Conservation (phyloP, 805 yeast genomes). For the Teunomyces lycoperdinae region DNA sequence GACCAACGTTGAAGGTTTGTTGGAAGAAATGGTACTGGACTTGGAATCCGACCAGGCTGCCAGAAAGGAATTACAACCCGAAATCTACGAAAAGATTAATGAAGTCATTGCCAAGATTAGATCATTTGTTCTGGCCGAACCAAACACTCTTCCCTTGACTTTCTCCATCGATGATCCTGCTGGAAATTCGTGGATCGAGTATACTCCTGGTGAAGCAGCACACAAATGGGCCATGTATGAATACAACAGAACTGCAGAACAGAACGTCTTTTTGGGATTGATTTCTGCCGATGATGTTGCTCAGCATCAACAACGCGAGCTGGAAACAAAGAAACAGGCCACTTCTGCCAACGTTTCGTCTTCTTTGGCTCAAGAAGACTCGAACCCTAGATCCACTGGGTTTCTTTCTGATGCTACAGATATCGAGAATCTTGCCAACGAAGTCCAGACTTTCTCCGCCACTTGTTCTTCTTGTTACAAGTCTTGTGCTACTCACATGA, state of each 20-base stretch:
- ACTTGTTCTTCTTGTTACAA: slow-evolving; percentile 87
- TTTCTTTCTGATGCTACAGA: slow-evolving; percentile 70
- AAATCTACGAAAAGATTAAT: slow-evolving; percentile 69
- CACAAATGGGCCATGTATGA: slow-evolving; percentile 88
- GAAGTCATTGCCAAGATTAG: slow-evolving; percentile 61
- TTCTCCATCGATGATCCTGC: slow-evolving; percentile 87
- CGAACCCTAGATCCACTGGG: slow-evolving; percentile 44
- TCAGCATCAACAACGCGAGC: slow-evolving; percentile 45
- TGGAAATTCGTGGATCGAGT: slow-evolving; percentile 96
- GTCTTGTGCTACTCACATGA: slow-evolving; percentile 92
- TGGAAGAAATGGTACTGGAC: slow-evolving; percentile 80
- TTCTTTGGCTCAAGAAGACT: slow-evolving; percentile 13
- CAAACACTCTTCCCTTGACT: slow-evolving; percentile 70
- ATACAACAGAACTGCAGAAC: slow-evolving; percentile 83
- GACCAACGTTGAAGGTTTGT: slow-evolving; percentile 87
- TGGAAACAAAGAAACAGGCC: slow-evolving; percentile 41
- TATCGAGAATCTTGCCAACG: slow-evolving; percentile 81
- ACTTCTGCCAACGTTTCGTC: slow-evolving; percentile 35
- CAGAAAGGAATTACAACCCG: slow-evolving; percentile 74
- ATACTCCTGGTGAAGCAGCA: slow-evolving; percentile 77
- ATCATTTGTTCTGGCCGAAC: slow-evolving; percentile 61
- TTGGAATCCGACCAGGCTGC: slow-evolving; percentile 76
- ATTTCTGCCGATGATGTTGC: slow-evolving; percentile 66
- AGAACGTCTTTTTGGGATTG: slow-evolving; percentile 80
- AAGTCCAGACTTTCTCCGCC: slow-evolving; percentile 90